Percentiles rank a stretch among this genome's conserved stretches.
phyloP scores from a whole-genome alignment of 768 basidiomycete genomes.

The Ephemerocybe angulata region DNA sequence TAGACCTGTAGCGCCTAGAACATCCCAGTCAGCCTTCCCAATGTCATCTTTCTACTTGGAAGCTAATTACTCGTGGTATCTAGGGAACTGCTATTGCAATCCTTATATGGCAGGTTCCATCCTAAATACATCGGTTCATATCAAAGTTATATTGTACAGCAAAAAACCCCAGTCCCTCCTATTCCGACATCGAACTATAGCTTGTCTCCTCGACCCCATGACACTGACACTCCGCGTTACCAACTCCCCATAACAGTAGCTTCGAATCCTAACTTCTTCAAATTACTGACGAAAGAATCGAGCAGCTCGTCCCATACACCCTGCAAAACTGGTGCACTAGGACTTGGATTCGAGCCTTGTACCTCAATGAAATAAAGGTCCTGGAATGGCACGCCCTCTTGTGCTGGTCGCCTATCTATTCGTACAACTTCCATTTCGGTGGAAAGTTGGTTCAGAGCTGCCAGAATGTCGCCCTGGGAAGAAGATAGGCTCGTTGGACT shows the following conservation, averaged over 20 bases:
- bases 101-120: too few relatives aligned
- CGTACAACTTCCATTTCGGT: slow-evolving; percentile 40
- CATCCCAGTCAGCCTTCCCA: too few relatives aligned
- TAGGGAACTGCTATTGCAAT: too few relatives aligned
- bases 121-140: too few relatives aligned
- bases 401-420: slow-evolving; percentile 63
- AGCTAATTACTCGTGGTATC: too few relatives aligned
- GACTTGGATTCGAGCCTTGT: slow-evolving; percentile 14
- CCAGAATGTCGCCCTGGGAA: slow-evolving; percentile 20
- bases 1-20: too few relatives aligned
- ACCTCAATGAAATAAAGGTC: slow-evolving; percentile 68
- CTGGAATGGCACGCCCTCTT: slow-evolving; percentile 43
- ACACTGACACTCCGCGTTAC: slow-evolving; percentile 24
- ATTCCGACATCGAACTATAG: too few relatives aligned
- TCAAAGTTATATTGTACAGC: too few relatives aligned
- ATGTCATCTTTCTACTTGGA: too few relatives aligned
- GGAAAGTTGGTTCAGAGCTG: slow-evolving; percentile 30
- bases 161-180: too few relatives aligned
- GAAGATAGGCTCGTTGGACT: slow-evolving; percentile 11
- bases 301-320: slow-evolving; percentile 32
- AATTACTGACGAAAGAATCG: slow-evolving; percentile 30
- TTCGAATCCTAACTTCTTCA: slow-evolving; percentile 31
- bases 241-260: slow-evolving; percentile 47
- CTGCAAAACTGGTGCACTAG: slow-evolving; percentile 2
- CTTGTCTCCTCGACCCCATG: too few relatives aligned